Percentiles rank a stretch among this genome's conserved stretches.
Evolutionary conservation across 805 yeast genomes (phyloP).

Genomic region (Grigorovia yakushimaensis): DNA sequence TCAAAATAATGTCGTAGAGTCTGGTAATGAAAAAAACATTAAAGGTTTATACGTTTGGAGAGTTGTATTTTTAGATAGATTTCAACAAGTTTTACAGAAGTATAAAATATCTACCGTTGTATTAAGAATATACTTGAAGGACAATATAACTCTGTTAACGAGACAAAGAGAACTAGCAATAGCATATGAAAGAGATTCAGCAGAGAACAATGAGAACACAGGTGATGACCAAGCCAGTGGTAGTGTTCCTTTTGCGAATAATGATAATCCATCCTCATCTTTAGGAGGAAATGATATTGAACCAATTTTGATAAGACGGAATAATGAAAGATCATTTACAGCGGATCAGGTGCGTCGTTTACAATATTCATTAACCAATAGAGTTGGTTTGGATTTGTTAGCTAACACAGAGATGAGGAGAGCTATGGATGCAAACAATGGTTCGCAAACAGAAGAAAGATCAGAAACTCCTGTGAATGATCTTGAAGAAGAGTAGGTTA

Average conservation of each 20-base stretch:
- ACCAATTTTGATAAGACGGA: neutral
- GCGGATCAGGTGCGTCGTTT: constrained; percentile 21
- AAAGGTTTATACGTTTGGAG: constrained; percentile 25
- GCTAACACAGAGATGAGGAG: neutral
- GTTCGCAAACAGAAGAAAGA: constrained; percentile 12
- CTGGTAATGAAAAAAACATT: constrained; percentile 13
- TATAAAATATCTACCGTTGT: constrained; percentile 26
- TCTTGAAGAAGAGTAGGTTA: neutral
- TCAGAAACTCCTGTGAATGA: constrained; percentile 19
- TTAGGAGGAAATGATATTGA: neutral
- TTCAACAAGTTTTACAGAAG: constrained; percentile 20
- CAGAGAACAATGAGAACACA: constrained; percentile 9
- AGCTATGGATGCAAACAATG: constrained; percentile 2
- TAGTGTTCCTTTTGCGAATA: neutral
- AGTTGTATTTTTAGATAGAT: constrained; percentile 19
- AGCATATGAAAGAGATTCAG: constrained; percentile 18
- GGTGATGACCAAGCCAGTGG: neutral
- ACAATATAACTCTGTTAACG: constrained; percentile 25
- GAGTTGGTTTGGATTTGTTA: constrained; percentile 7
- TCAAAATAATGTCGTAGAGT: constrained; percentile 18
- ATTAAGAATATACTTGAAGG: constrained; percentile 24
- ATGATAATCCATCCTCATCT: neutral
- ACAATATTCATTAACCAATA: constrained; percentile 19
- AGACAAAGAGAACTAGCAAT: constrained; percentile 27
- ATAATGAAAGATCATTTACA: constrained; percentile 10